Evolutionary conservation across 495 filamentous ascomycete genomes (phyloP).

Genomic region (Rhypophila decipiens): DNA sequence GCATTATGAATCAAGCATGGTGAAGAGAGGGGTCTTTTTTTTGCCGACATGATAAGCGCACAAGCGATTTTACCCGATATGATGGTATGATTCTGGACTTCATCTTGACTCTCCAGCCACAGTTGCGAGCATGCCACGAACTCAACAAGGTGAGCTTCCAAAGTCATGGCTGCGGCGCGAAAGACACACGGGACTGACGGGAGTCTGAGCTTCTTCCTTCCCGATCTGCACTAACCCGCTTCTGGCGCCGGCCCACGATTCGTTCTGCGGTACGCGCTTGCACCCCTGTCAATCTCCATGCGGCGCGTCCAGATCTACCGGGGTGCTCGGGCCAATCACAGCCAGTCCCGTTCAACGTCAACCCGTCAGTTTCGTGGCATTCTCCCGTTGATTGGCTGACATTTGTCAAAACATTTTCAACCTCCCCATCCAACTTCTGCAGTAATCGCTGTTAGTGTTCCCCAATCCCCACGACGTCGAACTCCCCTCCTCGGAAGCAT

Average conservation of each 20-base stretch:
- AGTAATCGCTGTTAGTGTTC: neutral
- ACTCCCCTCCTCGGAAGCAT: too few relatives aligned
- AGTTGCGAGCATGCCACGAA: neutral
- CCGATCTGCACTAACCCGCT: neutral
- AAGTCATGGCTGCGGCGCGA: slow-evolving; percentile 1
- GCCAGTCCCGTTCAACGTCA: neutral
- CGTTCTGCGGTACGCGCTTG: slow-evolving; percentile 10
- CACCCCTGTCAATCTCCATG: slow-evolving; percentile 4
- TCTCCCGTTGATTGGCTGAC: slow-evolving; percentile 10
- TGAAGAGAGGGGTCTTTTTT: too few relatives aligned
- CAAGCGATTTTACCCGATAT: too few relatives aligned
- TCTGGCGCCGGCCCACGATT: slow-evolving; percentile 10
- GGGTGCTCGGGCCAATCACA: slow-evolving; percentile 1
- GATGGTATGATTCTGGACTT: too few relatives aligned
- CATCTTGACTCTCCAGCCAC: neutral
- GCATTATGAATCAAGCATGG: too few relatives aligned
- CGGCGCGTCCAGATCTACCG: slow-evolving; percentile 18
- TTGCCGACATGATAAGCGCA: too few relatives aligned
- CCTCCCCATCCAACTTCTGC: neutral
- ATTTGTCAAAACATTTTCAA: neutral
- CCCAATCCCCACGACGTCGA: too few relatives aligned
- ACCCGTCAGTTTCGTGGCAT: slow-evolving; percentile 6
- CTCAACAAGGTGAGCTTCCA: neutral
- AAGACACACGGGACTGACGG: slow-evolving; percentile 3
- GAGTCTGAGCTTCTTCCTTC: neutral